phyloP scores from a whole-genome alignment of 345 rosid species.

The Balakata baccata region DNA sequence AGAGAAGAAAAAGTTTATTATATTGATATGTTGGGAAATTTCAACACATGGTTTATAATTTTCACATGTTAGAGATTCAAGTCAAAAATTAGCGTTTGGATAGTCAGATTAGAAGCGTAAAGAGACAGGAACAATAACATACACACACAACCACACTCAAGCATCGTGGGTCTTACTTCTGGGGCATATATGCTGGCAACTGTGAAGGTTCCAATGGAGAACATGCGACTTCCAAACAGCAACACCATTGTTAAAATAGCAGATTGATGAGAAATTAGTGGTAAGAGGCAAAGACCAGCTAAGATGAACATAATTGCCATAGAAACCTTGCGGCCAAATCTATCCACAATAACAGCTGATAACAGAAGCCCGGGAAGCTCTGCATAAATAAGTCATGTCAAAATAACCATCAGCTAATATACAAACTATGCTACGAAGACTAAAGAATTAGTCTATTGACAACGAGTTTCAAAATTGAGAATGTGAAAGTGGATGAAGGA shows the following conservation, averaged over 20 bases:
- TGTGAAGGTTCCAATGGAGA: conserved; percentile 24
- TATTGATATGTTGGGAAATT: too few species aligned
- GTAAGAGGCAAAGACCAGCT: conserved; percentile 15
- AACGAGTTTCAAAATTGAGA: neutral
- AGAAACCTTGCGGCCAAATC: conserved; percentile 22
- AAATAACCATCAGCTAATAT: neutral
- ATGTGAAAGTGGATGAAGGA: neutral
- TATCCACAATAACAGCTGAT: conserved; percentile 22
- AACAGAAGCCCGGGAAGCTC: conserved; percentile 29
- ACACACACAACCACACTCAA: too few species aligned
- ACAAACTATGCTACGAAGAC: neutral
- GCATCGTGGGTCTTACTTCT: conserved; percentile 12
- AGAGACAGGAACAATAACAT: too few species aligned
- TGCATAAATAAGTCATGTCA: neutral
- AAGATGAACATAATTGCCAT: conserved; percentile 19
- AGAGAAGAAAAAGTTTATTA: too few species aligned
- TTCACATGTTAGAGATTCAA: too few species aligned
- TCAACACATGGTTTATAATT: too few species aligned
- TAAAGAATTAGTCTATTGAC: neutral
- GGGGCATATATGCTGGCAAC: conserved; percentile 27
- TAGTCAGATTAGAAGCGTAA: too few species aligned
- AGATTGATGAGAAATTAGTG: conserved; percentile 3
- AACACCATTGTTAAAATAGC: conserved; percentile 16
- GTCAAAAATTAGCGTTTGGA: too few species aligned
- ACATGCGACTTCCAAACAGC: conserved; percentile 28